A percentile compares a stretch with the other conserved stretches of the same genome.
Evolutionary conservation across 352 stramenopile genomes (phyloP).

Genomic region (Phytophthora citricola): DNA sequence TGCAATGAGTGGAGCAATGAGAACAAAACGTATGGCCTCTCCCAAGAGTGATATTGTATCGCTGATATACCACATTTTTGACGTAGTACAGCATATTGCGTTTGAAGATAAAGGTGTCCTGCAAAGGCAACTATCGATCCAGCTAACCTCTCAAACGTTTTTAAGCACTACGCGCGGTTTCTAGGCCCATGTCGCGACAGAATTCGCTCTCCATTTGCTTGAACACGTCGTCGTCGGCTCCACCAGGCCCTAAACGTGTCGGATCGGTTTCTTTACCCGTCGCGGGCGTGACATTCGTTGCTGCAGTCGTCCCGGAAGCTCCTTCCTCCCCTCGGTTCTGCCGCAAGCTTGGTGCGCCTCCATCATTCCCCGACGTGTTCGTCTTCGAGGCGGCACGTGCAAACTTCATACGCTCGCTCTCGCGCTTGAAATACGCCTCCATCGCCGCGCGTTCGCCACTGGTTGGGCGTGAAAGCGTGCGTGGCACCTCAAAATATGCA

Average conservation of each 20-base stretch:
- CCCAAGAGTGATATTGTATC: no score
- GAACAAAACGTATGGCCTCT: no score
- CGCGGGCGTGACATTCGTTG: not conserved
- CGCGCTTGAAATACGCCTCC: slow-evolving; percentile 90
- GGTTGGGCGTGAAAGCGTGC: slow-evolving; percentile 85
- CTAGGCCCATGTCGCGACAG: slow-evolving; percentile 69
- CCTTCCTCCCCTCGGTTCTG: slow-evolving; percentile 31
- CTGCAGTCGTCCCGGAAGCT: slow-evolving; percentile 5
- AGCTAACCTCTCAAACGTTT: not conserved
- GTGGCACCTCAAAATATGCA: slow-evolving; percentile 94
- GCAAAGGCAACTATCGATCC: no score
- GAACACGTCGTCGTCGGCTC: slow-evolving; percentile 72
- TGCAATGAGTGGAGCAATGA: no score
- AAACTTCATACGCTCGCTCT: slow-evolving; percentile 76
- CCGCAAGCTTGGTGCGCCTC: slow-evolving; percentile 27
- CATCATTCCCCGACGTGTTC: slow-evolving; percentile 8
- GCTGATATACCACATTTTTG: not conserved
- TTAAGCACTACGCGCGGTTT: slow-evolving; percentile 38
- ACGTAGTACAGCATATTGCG: not conserved
- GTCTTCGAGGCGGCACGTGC: slow-evolving; percentile 35
- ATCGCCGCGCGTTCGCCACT: slow-evolving; percentile 85
- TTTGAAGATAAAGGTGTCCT: no score
- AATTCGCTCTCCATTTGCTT: slow-evolving; percentile 85
- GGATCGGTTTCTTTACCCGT: slow-evolving; percentile 26
- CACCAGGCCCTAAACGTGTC: slow-evolving; percentile 2